Evolutionary conservation across 345 rosid genomes (phyloP).

Genomic region (Raphanus sativus): DNA sequence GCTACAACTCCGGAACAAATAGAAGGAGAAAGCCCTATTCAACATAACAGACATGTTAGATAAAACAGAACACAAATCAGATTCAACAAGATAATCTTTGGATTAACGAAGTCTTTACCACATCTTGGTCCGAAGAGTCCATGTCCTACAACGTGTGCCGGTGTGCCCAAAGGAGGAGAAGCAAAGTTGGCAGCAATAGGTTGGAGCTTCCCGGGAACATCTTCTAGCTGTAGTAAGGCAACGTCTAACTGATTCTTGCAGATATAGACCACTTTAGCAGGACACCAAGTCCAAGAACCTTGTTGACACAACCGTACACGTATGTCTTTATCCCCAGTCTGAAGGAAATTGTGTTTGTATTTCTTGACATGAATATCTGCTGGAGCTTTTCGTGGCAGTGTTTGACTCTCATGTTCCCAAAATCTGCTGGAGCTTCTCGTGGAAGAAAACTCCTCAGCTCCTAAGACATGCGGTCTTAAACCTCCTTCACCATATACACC

Average conservation of each 20-base stretch:
- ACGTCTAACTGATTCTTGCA: conserved; percentile 83
- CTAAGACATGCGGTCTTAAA: conserved; percentile 20
- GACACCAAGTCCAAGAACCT: conserved; percentile 75
- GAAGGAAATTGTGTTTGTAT: conserved; percentile 41
- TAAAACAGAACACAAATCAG: conserved; percentile 10
- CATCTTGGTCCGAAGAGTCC: conserved; percentile 89
- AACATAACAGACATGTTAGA: conserved; percentile 13
- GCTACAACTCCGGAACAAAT: conserved; percentile 80
- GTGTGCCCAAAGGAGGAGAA: conserved; percentile 66
- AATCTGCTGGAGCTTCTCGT: conserved; percentile 22
- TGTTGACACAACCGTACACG: conserved; percentile 70
- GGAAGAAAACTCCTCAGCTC: conserved; percentile 39
- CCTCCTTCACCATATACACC: conserved; percentile 43
- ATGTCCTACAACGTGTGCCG: conserved; percentile 78
- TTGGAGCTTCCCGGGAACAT: conserved; percentile 55
- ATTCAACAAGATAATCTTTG: conserved; percentile 10
- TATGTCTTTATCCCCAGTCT: conserved; percentile 46
- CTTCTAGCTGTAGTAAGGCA: conserved; percentile 71
- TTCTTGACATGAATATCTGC: conserved; percentile 28
- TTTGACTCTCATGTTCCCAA: conserved; percentile 35
- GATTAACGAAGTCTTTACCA: conserved; percentile 47
- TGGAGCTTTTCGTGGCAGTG: conserved; percentile 24
- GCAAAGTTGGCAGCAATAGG: conserved; percentile 51
- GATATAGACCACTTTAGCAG: conserved; percentile 70
- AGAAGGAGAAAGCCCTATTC: conserved; percentile 71